Evolutionary conservation across 2,329 filamentous ascomycete species (phyloP), one percentile per base, ranked within the genome.

Genomic region (Beauveria pseudobassiana): DNA sequence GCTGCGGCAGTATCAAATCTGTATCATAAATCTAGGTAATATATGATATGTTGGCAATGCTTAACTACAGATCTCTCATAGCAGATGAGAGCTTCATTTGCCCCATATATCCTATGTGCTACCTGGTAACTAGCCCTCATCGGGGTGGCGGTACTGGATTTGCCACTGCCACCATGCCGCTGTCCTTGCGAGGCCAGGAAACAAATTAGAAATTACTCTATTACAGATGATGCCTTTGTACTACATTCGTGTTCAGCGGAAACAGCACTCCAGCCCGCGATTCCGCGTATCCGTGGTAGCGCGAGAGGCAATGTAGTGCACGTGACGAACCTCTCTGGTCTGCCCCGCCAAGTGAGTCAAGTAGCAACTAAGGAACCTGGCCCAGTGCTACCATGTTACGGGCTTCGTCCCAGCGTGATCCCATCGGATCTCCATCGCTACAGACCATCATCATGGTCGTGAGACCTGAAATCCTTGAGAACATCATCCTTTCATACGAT

Each of bases 11-110:
- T 62, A 63, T 64, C 34, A 52, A 53, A 49, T 30, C 18, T 71
- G 69, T 70, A 69, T 71, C 69, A 69, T 67, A 69, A 69, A 71
- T 72, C 70, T 74, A 71, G 46, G 52, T 61, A 53, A 71, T 73
- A 72, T 66, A 73, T 70, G 65, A 67, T 71, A 66, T 67, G 65
- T 68, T 69, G 30, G 48, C 53, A 58, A 58, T 43, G 22, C 56
- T 59, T 45, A 20, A 18, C 4, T 26, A 26, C 2, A 51, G 48
- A 18, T 38, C 34, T 51, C 18, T 45, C 9, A 16, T 5, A 16
- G 2, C 16, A 5, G 26, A 55, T 6, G 12, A 20, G 10, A 24
- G 24, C 14, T 8, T n/a, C 24, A 4, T n/a, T 54, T 56, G 63
- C 52, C 26, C 57, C 49, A 60, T 46, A 52, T 30, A 20, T 30